Percentiles rank a stretch among this genome's conserved stretches.
Conservation (phyloP, 1,284 basidiomycete genomes). For the Coniferiporia weirii region DNA sequence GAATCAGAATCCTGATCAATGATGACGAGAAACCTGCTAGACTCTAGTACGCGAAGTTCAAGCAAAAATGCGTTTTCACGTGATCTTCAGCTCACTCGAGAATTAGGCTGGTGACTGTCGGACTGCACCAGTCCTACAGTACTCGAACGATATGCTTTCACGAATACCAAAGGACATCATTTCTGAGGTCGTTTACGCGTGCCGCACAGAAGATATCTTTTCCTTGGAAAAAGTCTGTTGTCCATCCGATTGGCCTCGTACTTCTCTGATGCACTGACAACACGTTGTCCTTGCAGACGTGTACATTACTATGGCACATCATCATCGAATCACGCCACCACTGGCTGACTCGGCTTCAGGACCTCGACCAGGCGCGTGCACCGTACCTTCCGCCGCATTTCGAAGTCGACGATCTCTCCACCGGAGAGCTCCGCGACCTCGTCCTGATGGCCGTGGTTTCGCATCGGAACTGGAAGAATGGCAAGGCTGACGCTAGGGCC, state of each 20-base stretch:
- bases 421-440: not conserved
- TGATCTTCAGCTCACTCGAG: too few relatives aligned
- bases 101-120: too few relatives aligned
- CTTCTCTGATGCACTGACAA: not conserved
- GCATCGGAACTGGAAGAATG: not conserved
- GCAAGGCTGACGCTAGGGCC: not conserved
- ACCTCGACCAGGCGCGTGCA: not conserved
- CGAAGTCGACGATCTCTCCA: not conserved
- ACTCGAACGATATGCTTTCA: not conserved
- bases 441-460: not conserved
- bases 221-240: not conserved
- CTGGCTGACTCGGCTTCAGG: not conserved
- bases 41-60: too few relatives aligned
- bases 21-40: too few relatives aligned
- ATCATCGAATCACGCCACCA: not conserved
- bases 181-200: not conserved
- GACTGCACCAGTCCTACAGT: not conserved
- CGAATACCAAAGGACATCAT: not conserved
- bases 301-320: not conserved
- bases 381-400: not conserved
- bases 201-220: not conserved
- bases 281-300: not conserved
- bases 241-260: not conserved
- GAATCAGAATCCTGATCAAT: too few relatives aligned
- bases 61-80: too few relatives aligned